Evolutionary conservation across 495 filamentous ascomycete genomes (phyloP).

Genomic region (Podospora australis): DNA sequence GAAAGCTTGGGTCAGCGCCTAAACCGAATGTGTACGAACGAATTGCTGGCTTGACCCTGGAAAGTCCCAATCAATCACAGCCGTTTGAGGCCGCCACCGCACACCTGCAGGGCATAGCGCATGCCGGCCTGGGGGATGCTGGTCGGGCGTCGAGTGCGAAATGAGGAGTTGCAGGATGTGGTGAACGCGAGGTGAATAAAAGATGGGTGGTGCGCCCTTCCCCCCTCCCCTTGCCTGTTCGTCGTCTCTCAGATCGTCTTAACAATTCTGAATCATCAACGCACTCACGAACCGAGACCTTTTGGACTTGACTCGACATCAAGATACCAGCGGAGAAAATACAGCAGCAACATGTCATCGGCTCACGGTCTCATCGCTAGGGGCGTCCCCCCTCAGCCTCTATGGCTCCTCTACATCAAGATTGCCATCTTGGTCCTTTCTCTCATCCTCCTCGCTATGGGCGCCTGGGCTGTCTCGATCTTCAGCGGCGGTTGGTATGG

Average conservation of each 20-base stretch:
- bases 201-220: neutral
- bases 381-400: conserved; percentile 28
- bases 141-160: conserved; percentile 8
- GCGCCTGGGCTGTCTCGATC: conserved; percentile 27
- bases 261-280: neutral
- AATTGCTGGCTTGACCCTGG: neutral
- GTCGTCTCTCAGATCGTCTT: neutral
- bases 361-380: conserved; percentile 22
- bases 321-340: neutral
- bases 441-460: conserved; percentile 26
- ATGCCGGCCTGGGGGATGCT: neutral
- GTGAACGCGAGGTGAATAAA: neutral
- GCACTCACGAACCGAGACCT: neutral
- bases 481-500: conserved; percentile 8
- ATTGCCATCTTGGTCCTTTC: conserved; percentile 33
- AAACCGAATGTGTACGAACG: neutral
- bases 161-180: conserved; percentile 6
- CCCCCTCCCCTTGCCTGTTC: neutral
- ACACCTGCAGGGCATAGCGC: neutral
- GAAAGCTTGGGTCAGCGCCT: no score
- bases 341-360: conserved; percentile 19
- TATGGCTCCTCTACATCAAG: conserved; percentile 28
- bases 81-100: conserved; percentile 5
- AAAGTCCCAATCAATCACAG: neutral
- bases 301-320: neutral